Evolutionary conservation across 2,329 filamentous ascomycete species (phyloP).

Genomic region (Verticillium alfalfae): DNA sequence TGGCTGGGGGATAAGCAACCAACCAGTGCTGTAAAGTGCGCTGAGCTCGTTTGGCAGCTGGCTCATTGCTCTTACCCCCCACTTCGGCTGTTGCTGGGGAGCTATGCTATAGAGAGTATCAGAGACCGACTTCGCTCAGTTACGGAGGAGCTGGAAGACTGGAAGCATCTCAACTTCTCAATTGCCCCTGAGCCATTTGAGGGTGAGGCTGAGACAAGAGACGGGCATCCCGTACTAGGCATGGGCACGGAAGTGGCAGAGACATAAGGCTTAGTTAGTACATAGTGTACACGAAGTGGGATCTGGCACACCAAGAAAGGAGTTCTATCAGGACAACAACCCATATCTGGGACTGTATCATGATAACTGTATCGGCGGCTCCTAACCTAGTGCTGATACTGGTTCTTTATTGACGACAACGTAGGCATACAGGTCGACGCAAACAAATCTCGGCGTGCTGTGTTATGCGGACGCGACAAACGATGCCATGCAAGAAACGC

Average conservation of each 20-base stretch:
- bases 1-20: slow-evolving; percentile 93
- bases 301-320: no score
- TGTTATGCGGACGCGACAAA: no score
- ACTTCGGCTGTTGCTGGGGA: slow-evolving; percentile 77
- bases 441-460: no score
- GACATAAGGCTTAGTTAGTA: not conserved
- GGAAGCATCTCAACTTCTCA: slow-evolving; percentile 78
- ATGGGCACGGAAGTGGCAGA: not conserved
- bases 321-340: no score
- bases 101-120: slow-evolving; percentile 93
- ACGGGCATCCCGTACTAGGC: not conserved
- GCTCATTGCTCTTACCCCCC: slow-evolving; percentile 95
- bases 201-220: slow-evolving; percentile 5
- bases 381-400: no score
- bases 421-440: no score
- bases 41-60: slow-evolving; percentile 89
- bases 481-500: no score
- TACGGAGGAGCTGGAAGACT: slow-evolving; percentile 91
- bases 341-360: no score
- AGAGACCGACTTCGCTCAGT: slow-evolving; percentile 83
- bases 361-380: no score
- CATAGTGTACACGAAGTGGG: no score
- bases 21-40: slow-evolving; percentile 86
- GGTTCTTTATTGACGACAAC: no score
- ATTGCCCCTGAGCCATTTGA: slow-evolving; percentile 26